A percentile compares a stretch with the other conserved stretches of the same genome.
Evolutionary conservation across 2,329 filamentous ascomycete genomes (phyloP).

Genomic region (Neoascochyta sp.): DNA sequence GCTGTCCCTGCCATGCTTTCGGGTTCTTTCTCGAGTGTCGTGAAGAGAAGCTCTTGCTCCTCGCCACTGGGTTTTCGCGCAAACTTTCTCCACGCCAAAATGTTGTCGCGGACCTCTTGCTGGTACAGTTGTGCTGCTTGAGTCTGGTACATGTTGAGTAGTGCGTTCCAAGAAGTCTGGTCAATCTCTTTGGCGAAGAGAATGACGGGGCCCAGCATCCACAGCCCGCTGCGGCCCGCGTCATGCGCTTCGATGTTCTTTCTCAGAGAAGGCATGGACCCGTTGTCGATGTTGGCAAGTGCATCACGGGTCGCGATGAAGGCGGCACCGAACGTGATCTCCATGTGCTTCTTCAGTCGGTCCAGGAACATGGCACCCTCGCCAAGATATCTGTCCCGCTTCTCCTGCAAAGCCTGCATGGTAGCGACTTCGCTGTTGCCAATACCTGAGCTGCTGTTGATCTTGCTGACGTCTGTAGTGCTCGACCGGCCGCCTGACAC

Average conservation of each 20-base stretch:
- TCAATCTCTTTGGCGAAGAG: slow-evolving; percentile 87
- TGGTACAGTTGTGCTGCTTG: slow-evolving; percentile 74
- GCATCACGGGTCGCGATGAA: slow-evolving; percentile 66
- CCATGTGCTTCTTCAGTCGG: slow-evolving; percentile 77
- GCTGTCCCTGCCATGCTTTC: slow-evolving; percentile 66
- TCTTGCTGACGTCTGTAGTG: slow-evolving; percentile 39
- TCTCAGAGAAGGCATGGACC: slow-evolving; percentile 51
- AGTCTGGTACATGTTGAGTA: slow-evolving; percentile 77
- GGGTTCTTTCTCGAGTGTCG: slow-evolving; percentile 81
- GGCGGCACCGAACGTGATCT: slow-evolving; percentile 72
- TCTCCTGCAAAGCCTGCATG: slow-evolving; percentile 92
- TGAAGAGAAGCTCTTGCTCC: slow-evolving; percentile 83
- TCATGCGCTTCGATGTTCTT: slow-evolving; percentile 68
- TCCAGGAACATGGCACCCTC: slow-evolving; percentile 75
- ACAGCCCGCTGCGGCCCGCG: slow-evolving; percentile 67
- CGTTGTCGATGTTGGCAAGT: slow-evolving; percentile 49
- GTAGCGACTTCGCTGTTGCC: slow-evolving; percentile 71
- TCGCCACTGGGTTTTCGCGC: slow-evolving; percentile 72
- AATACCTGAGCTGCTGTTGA: slow-evolving; percentile 52
- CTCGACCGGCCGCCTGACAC: slow-evolving; percentile 50
- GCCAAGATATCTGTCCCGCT: slow-evolving; percentile 80
- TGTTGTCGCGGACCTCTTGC: slow-evolving; percentile 74
- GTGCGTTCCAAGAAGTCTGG: slow-evolving; percentile 71
- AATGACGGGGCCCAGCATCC: slow-evolving; percentile 83
- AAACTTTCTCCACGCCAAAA: slow-evolving; percentile 74